Conservation (phyloP, 306 rosid species). For the Urtica urens region DNA sequence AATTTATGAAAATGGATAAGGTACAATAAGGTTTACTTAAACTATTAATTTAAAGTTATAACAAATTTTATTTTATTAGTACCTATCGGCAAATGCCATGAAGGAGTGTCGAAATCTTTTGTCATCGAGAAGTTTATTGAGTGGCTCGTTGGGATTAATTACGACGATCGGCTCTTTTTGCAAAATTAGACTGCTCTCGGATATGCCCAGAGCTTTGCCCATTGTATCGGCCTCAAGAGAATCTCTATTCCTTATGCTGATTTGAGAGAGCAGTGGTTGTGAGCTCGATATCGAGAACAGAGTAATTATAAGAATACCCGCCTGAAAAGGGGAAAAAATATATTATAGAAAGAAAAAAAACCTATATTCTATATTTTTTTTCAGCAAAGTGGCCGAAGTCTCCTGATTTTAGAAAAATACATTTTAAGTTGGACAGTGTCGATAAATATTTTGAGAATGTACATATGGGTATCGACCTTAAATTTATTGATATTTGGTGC, state of each 20-base stretch:
- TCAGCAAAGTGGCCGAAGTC: too few species aligned
- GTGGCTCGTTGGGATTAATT: conserved; percentile 65
- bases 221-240: conserved; percentile 57
- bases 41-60: too few species aligned
- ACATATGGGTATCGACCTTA: too few species aligned
- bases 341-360: too few species aligned
- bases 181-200: conserved; percentile 66
- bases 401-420: too few species aligned
- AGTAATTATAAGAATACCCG: conserved; percentile 67
- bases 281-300: conserved; percentile 90
- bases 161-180: conserved; percentile 39
- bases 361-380: too few species aligned
- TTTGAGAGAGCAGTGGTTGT: conserved; percentile 88
- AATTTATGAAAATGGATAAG: too few species aligned
- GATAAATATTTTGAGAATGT: too few species aligned
- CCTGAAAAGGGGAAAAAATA: conserved; percentile 47
- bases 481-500: too few species aligned
- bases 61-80: too few species aligned
- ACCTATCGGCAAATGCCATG: conserved; percentile 96
- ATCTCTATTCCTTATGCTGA: conserved; percentile 78
- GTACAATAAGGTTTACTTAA: too few species aligned
- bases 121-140: conserved; percentile 75
- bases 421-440: too few species aligned
- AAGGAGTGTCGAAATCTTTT: conserved; percentile 78
- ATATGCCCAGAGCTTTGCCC: conserved; percentile 96